Percentiles rank a stretch among this genome's conserved stretches.
Conservation (phyloP, 1,139 yeast species). For the Yamadazyma conglobata region DNA sequence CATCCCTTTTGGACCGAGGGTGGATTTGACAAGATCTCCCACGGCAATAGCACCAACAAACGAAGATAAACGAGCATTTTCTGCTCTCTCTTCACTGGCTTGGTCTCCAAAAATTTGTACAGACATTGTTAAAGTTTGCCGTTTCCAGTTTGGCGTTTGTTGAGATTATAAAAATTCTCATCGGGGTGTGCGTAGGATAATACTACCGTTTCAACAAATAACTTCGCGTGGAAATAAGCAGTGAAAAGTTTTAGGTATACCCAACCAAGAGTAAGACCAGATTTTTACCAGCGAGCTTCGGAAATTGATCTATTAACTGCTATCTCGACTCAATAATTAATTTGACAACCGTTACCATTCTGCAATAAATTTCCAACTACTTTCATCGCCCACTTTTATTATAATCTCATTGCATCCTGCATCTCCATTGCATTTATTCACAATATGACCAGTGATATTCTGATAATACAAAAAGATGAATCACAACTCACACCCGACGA, state of each 20-base stretch:
- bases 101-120: constrained; percentile 96
- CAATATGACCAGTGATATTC: constrained; percentile 4
- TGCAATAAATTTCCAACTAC: too few species aligned
- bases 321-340: too few species aligned
- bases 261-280: too few species aligned
- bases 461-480: constrained; percentile 4
- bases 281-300: too few species aligned
- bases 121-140: constrained; percentile 40
- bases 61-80: constrained; percentile 94
- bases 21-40: constrained; percentile 93
- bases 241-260: constrained; percentile 4
- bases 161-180: constrained; percentile 4
- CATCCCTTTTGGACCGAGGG: constrained; percentile 98
- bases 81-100: constrained; percentile 96
- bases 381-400: too few species aligned
- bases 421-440: too few species aligned
- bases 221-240: constrained; percentile 3
- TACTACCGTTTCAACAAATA: constrained; percentile 4
- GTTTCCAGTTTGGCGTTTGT: constrained; percentile 1
- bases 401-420: too few species aligned
- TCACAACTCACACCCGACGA: constrained; percentile 6
- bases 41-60: constrained; percentile 99
- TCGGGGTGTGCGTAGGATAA: too few species aligned
- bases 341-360: too few species aligned
- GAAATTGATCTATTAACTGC: too few species aligned